Conservation (phyloP, 345 rosid species). For the Arabidopsis thaliana region TAIR10.1 NC_003076.8:3684001-3684500, state of each 20-base stretch:
- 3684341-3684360: constrained; percentile 60
- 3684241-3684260: not conserved
- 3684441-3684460: constrained; percentile 51
- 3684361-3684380: constrained; percentile 79
- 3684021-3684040: constrained; percentile 63
- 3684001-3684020: constrained; percentile 18
- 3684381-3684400: constrained; percentile 66
- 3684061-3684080: constrained; percentile 93
- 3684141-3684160: constrained; percentile 71
- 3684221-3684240: not conserved
- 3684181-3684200: not conserved
- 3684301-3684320: constrained; percentile 88
- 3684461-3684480: constrained; percentile 31
- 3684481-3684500: not conserved
- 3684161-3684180: not conserved
- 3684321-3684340: constrained; percentile 84
- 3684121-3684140: constrained; percentile 78
- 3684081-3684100: constrained; percentile 97
- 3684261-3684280: constrained; percentile 58
- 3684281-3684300: constrained; percentile 88
- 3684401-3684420: constrained; percentile 62
- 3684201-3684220: constrained; percentile 4
- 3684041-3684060: constrained; percentile 87
- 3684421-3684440: constrained; percentile 49
- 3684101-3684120: constrained; percentile 84